Conservation (phyloP, 2,329 filamentous ascomycete species). For the Bertia moriformis region DNA sequence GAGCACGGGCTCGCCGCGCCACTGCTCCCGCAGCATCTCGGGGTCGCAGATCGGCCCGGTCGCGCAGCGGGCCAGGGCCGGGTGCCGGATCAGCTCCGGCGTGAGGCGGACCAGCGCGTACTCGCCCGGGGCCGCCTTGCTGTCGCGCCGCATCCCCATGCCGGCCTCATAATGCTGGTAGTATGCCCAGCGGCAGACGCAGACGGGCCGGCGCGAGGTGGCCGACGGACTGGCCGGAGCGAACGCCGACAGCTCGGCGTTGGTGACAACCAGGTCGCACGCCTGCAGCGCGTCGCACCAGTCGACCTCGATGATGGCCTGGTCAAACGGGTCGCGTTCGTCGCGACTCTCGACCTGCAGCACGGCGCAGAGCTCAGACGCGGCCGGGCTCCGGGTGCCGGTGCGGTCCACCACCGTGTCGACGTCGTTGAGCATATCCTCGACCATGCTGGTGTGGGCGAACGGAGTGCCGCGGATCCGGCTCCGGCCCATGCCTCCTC, state of each 20-base stretch:
- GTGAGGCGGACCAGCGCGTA: background rate
- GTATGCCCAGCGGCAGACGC: background rate
- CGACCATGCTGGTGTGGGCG: background rate
- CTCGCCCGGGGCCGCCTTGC: background rate
- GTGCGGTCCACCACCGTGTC: too few species aligned
- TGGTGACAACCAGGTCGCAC: background rate
- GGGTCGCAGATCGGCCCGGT: background rate
- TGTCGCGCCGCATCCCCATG: background rate
- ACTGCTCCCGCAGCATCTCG: background rate
- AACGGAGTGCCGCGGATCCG: background rate
- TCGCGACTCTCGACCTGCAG: background rate
- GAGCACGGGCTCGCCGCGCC: background rate
- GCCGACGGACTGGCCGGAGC: too few species aligned
- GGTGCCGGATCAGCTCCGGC: background rate
- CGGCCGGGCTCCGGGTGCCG: too few species aligned
- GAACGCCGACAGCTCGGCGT: too few species aligned
- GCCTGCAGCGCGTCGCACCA: background rate
- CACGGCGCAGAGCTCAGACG: background rate
- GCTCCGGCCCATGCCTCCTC: too few species aligned
- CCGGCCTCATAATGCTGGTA: background rate
- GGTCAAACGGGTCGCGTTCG: background rate
- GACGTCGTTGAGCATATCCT: too few species aligned
- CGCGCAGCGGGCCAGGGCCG: background rate
- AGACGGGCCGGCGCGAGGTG: too few species aligned
- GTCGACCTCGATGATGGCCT: background rate